Percentiles rank a stretch among this genome's conserved stretches.
Conservation (phyloP, 2,329 filamentous ascomycete species). For the Penicillium sp. region DNA sequence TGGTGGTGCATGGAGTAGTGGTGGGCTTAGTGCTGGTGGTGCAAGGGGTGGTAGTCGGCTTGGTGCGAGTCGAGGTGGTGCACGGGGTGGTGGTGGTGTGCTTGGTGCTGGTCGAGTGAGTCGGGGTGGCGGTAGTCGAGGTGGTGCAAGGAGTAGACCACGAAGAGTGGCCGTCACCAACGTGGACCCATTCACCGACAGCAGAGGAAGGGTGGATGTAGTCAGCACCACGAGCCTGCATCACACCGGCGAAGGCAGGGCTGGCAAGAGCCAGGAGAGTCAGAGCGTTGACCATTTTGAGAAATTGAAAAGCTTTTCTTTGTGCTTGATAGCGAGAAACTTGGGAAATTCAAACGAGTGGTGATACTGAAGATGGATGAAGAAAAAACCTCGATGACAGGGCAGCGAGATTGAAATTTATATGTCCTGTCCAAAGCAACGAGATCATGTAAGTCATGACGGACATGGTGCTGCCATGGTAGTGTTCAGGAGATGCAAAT, state of each 20-base stretch:
- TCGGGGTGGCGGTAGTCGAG: constrained; percentile 7
- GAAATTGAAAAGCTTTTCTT: constrained; percentile 22
- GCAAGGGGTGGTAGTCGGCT: constrained; percentile 11
- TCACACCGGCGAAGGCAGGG: constrained; percentile 45
- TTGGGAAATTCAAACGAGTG: constrained; percentile 32
- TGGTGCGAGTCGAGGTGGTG: constrained; percentile 7
- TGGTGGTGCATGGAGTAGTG: constrained; percentile 9
- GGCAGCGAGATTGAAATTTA: constrained; percentile 34
- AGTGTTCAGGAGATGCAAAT: constrained; percentile 34
- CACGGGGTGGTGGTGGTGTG: constrained; percentile 15
- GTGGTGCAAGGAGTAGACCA: constrained; percentile 23
- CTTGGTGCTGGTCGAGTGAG: constrained; percentile 15
- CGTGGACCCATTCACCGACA: constrained; percentile 12
- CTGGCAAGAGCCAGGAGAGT: constrained; percentile 45
- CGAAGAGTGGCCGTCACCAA: constrained; percentile 9
- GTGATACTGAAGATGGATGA: constrained; percentile 24
- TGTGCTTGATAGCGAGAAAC: constrained; percentile 23
- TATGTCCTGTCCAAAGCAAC: constrained; percentile 28
- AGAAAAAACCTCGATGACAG: background rate
- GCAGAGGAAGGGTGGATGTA: constrained; percentile 13
- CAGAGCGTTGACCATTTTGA: constrained; percentile 46
- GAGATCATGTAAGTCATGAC: constrained; percentile 25
- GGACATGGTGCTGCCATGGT: constrained; percentile 34
- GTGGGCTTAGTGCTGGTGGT: constrained; percentile 13
- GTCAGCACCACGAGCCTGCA: constrained; percentile 34